Evolutionary conservation across 2,329 filamentous ascomycete genomes (phyloP).

Genomic region (Elsinoe ampelina): DNA sequence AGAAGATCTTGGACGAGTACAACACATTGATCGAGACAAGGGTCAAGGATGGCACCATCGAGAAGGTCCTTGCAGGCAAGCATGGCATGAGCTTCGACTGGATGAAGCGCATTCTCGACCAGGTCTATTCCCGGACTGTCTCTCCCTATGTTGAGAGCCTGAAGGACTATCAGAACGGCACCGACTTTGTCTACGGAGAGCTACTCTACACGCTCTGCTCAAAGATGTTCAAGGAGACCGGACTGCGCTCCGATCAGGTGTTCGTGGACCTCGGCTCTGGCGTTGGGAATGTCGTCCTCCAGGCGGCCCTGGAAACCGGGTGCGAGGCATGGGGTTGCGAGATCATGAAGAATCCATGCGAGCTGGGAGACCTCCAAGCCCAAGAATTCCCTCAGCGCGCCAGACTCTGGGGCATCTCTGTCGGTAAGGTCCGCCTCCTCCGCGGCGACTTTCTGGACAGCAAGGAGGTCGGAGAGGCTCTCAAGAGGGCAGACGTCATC

Average conservation of each 20-base stretch:
- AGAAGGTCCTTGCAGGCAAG: slow-evolving; percentile 59
- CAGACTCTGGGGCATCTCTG: slow-evolving; percentile 75
- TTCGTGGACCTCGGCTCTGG: slow-evolving; percentile 95
- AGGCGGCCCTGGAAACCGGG: slow-evolving; percentile 85
- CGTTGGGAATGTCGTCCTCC: slow-evolving; percentile 89
- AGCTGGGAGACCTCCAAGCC: slow-evolving; percentile 69
- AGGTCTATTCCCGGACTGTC: slow-evolving; percentile 87
- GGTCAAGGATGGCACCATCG: slow-evolving; percentile 61
- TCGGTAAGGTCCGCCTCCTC: slow-evolving; percentile 71
- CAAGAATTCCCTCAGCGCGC: slow-evolving; percentile 78
- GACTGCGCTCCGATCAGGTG: slow-evolving; percentile 70
- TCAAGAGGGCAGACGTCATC: slow-evolving; percentile 85
- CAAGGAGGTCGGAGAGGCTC: slow-evolving; percentile 56
- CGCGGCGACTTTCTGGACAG: slow-evolving; percentile 77
- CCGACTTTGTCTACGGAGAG: slow-evolving; percentile 92
- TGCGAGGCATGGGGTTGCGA: slow-evolving; percentile 96
- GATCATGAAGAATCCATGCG: slow-evolving; percentile 85
- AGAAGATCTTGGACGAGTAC: slow-evolving; percentile 61
- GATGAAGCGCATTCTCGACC: slow-evolving; percentile 52
- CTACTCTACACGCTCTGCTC: slow-evolving; percentile 76
- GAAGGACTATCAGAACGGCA: slow-evolving; percentile 77
- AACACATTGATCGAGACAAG: slow-evolving; percentile 60
- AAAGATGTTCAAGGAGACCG: slow-evolving; percentile 67
- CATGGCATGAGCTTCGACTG: slow-evolving; percentile 68
- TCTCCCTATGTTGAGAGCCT: slow-evolving; percentile 79